Percentiles rank a stretch among this genome's conserved stretches.
Evolutionary conservation across 768 basidiomycete species (phyloP).

Genomic region (Lactifluus hygrophoroides): DNA sequence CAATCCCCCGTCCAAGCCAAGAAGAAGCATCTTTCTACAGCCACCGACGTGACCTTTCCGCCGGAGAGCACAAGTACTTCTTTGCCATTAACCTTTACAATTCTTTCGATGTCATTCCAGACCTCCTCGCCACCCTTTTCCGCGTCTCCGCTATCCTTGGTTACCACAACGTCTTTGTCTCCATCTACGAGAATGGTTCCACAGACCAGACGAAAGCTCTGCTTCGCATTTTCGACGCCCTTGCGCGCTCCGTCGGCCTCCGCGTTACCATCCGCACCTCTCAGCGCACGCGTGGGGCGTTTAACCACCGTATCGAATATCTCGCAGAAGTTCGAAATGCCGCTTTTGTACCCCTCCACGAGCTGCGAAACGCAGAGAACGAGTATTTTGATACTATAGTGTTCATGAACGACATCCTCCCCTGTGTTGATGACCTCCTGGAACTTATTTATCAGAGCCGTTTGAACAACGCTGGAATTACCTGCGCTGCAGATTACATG

Average conservation of each 20-base stretch:
- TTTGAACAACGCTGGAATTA: conserved; percentile 92
- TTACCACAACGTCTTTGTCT: conserved; percentile 96
- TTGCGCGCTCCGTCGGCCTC: conserved; percentile 83
- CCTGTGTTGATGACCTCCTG: conserved; percentile 94
- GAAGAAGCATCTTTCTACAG: conserved; percentile 31
- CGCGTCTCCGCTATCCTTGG: conserved; percentile 86
- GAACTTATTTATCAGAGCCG: conserved; percentile 97
- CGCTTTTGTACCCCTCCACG: conserved; percentile 91
- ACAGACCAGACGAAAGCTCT: conserved; percentile 97
- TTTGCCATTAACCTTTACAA: conserved; percentile 99
- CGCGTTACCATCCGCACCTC: conserved; percentile 90
- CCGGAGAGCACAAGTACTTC: conserved; percentile 90
- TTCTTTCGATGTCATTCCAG: conserved; percentile 97
- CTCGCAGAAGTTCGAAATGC: conserved; percentile 99
- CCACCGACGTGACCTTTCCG: conserved; percentile 28
- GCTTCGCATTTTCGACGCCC: conserved; percentile 87
- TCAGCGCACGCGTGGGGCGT: conserved; percentile 86
- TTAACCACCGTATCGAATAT: conserved; percentile 99
- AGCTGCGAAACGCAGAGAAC: conserved; percentile 82
- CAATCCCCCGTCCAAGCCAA: conserved; percentile 32
- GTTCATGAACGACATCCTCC: conserved; percentile 99
- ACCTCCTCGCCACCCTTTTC: conserved; percentile 95
- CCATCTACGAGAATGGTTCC: conserved; percentile 99
- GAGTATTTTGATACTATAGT: conserved; percentile 95
- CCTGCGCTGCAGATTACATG: conserved; percentile 98